These are phyloP conservation scores for Mortierella sp. DNA, from an alignment of 371 early-diverging fungal species.

Conservation along the genomic window DNA sequence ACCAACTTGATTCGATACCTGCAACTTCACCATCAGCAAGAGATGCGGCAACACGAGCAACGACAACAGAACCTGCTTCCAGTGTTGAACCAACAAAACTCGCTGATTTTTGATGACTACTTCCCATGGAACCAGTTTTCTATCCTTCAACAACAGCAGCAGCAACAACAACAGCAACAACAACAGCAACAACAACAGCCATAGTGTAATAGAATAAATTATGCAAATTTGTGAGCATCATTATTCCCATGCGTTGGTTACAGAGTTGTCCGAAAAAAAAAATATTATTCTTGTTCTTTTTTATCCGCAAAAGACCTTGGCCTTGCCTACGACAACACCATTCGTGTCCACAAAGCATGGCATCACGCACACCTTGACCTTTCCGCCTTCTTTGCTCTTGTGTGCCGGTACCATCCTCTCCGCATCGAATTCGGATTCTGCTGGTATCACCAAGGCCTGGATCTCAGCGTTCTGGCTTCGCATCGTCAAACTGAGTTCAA, in stretches of 20 bases:
- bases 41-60: constrained; percentile 29
- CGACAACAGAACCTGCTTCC: constrained; percentile 46
- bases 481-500: constrained; percentile 51
- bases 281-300: no score
- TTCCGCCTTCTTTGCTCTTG: constrained; percentile 53
- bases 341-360: constrained; percentile 54
- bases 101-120: constrained; percentile 43
- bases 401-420: constrained; percentile 50
- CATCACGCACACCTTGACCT: constrained; percentile 52
- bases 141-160: constrained; percentile 16
- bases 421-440: constrained; percentile 31
- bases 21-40: constrained; percentile 47
- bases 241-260: no score
- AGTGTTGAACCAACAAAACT: constrained; percentile 41
- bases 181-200: constrained; percentile 18
- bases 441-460: constrained; percentile 20
- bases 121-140: constrained; percentile 30
- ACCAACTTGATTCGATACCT: constrained; percentile 44
- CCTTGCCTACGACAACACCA: constrained; percentile 49
- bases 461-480: constrained; percentile 51
- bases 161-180: constrained; percentile 12
- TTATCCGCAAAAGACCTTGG: constrained; percentile 53
- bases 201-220: background rate
- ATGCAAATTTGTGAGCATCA: background rate
- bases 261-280: no score